These are phyloP conservation scores for Mortierella antarctica DNA, from an alignment of 192 early-diverging fungal genomes.

Conservation along the genomic window DNA sequence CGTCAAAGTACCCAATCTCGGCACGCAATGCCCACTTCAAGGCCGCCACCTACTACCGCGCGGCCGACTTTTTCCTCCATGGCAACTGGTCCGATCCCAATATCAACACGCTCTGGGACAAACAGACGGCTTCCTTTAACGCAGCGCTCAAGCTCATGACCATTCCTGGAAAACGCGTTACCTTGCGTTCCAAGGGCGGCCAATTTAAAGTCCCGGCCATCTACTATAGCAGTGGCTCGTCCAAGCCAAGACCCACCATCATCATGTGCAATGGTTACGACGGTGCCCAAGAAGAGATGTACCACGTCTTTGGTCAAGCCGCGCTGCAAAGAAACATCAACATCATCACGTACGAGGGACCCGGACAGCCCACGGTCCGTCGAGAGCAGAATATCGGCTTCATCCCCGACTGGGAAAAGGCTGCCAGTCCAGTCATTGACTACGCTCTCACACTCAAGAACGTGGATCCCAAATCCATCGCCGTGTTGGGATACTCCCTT, in stretches of 20 bases:
- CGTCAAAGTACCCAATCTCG: slow-evolving; percentile 22
- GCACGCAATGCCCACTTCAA: slow-evolving; percentile 36
- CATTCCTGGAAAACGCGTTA: slow-evolving; percentile 34
- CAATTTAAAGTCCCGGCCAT: slow-evolving; percentile 30
- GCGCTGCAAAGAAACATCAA: slow-evolving; percentile 27
- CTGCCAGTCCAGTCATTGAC: slow-evolving; percentile 30
- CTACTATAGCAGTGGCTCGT: slow-evolving; percentile 32
- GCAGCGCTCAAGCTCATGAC: slow-evolving; percentile 19
- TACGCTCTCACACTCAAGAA: slow-evolving; percentile 27
- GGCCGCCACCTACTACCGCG: slow-evolving; percentile 33
- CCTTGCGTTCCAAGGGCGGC: slow-evolving; percentile 23
- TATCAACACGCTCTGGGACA: slow-evolving; percentile 25
- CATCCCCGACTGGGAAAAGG: slow-evolving; percentile 35
- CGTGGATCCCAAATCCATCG: slow-evolving; percentile 24
- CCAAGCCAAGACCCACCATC: slow-evolving; percentile 33
- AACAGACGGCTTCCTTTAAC: slow-evolving; percentile 19
- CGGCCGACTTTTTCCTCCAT: slow-evolving; percentile 31
- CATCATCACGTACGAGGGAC: slow-evolving; percentile 38
- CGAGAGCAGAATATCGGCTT: slow-evolving; percentile 32
- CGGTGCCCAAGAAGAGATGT: slow-evolving; percentile 26
- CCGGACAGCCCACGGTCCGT: slow-evolving; percentile 31
- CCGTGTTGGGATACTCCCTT: slow-evolving; percentile 32
- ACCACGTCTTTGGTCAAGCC: slow-evolving; percentile 31
- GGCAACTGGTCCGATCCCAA: slow-evolving; percentile 33
- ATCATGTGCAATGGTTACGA: slow-evolving; percentile 36